Conservation (phyloP, 2,329 filamentous ascomycete species). For the Arthroderma sp. region DNA sequence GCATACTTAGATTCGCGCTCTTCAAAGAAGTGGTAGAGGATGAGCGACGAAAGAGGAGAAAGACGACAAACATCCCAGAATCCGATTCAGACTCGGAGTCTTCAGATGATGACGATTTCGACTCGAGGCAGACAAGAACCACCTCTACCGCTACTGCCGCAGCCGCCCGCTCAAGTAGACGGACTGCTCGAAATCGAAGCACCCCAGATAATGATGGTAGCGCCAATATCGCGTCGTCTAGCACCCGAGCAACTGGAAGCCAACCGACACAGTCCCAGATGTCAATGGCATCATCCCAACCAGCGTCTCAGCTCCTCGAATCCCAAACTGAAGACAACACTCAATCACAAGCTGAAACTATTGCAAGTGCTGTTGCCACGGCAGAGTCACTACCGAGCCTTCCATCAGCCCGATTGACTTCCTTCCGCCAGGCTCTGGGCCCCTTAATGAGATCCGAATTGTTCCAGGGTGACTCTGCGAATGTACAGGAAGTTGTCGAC, state of each 20-base stretch:
- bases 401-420: slow-evolving; percentile 47
- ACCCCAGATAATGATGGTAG: slow-evolving; percentile 41
- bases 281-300: slow-evolving; percentile 68
- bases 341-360: slow-evolving; percentile 5
- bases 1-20: slow-evolving; percentile 81
- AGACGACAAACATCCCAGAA: slow-evolving; percentile 54
- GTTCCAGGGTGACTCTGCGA: slow-evolving; percentile 70
- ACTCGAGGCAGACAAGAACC: slow-evolving; percentile 12
- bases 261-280: slow-evolving; percentile 37
- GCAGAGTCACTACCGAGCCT: slow-evolving; percentile 38
- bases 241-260: slow-evolving; percentile 14
- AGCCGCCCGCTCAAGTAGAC: slow-evolving; percentile 20
- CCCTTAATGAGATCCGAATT: slow-evolving; percentile 67
- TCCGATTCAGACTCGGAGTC: slow-evolving; percentile 42
- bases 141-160: slow-evolving; percentile 16
- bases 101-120: slow-evolving; percentile 22
- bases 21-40: slow-evolving; percentile 86
- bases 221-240: slow-evolving; percentile 15
- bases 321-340: slow-evolving; percentile 33
- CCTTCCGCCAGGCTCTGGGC: slow-evolving; percentile 71
- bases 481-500: slow-evolving; percentile 58
- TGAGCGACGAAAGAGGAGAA: slow-evolving; percentile 70
- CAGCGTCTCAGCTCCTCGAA: slow-evolving; percentile 55
- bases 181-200: slow-evolving; percentile 11
- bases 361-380: slow-evolving; percentile 15